Base-by-base conservation (phyloP, 1,284 basidiomycete genomes). In the Ustilago cynodontis region DNA sequence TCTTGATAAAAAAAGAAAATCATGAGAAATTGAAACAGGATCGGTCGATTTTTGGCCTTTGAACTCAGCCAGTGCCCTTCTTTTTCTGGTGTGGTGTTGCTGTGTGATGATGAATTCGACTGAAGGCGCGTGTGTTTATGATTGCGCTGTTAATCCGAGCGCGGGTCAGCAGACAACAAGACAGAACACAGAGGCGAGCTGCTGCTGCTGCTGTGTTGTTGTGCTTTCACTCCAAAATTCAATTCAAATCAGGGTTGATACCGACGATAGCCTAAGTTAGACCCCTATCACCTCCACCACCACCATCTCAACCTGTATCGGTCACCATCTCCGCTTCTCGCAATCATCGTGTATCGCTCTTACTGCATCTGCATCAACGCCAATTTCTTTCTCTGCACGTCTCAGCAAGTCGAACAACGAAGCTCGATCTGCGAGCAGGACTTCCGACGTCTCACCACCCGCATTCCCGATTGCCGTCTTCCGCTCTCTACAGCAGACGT, bases 221-320 rank as follows among this genome's bases (percentile, higher is more conserved):
- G 43, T 24, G 8, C 49, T 49, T 43, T 54, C 43, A 16, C 35
- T n/a, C 35, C 35, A 24, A 54, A 53, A 31, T 16, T 35, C 50
- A 51, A n/a, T n/a, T n/a, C n/a, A n/a, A n/a, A n/a, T n/a, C n/a
- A n/a, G n/a, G n/a, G n/a, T n/a, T n/a, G n/a, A n/a, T n/a, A 37
- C 35, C 14, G 35, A 37, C 9, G 35, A 16, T 22, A 28, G 1
- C 39, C 24, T 39, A 28, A 10, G 26, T 39, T 29, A 16, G 37
- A 39, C 59, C 65, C 65, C 59, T 62, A 63, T 59, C 58, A 45
- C 57, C 49, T 56, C 61, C 53, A 64, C 61, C 67, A 64, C 61
- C 67, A 70, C 54, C 58, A 64, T 47, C 41, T 20, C 20, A 43
- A 20, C 18, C n/a, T 20, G 8, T n/a, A 7, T 43, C 24, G 9